Percentiles rank a stretch among this genome's conserved stretches.
phyloP scores from a whole-genome alignment of 768 basidiomycete genomes.

The Trametes coccinea region DNA sequence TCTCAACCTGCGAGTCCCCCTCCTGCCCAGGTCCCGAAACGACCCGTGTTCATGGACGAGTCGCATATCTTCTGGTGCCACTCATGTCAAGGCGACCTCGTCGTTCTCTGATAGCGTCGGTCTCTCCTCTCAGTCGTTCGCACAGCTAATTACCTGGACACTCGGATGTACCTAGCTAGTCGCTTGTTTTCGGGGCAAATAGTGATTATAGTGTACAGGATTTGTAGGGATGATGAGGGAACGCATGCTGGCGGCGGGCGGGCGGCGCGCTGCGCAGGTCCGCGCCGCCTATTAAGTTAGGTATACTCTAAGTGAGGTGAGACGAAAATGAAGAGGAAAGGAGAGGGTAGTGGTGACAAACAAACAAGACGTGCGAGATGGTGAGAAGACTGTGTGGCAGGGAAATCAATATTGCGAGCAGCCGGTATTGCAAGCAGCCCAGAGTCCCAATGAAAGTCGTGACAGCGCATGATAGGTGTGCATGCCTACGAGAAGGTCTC shows the following conservation, averaged over 20 bases:
- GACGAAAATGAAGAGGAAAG: background rate
- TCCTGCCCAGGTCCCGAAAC: conserved; percentile 29
- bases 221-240: conserved; percentile 18
- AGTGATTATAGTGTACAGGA: conserved; percentile 21
- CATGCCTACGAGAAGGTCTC: background rate
- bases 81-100: conserved; percentile 78
- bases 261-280: conserved; percentile 18
- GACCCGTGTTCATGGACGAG: conserved; percentile 83
- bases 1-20: conserved; percentile 28
- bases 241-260: conserved; percentile 1
- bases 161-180: conserved; percentile 2
- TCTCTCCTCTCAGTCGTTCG: background rate
- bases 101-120: conserved; percentile 53
- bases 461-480: conserved; percentile 6
- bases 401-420: background rate
- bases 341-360: background rate
- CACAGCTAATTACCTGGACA: background rate
- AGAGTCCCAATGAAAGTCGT: conserved; percentile 12
- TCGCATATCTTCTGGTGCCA: conserved; percentile 90
- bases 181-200: conserved; percentile 14
- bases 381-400: too few species aligned
- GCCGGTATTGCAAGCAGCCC: conserved; percentile 3
- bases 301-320: background rate
- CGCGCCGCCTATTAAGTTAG: conserved; percentile 5
- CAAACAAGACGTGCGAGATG: background rate